These are phyloP conservation scores for Didymella glomerata DNA, from an alignment of 2,329 filamentous ascomycete species.

Conservation along the genomic window DNA sequence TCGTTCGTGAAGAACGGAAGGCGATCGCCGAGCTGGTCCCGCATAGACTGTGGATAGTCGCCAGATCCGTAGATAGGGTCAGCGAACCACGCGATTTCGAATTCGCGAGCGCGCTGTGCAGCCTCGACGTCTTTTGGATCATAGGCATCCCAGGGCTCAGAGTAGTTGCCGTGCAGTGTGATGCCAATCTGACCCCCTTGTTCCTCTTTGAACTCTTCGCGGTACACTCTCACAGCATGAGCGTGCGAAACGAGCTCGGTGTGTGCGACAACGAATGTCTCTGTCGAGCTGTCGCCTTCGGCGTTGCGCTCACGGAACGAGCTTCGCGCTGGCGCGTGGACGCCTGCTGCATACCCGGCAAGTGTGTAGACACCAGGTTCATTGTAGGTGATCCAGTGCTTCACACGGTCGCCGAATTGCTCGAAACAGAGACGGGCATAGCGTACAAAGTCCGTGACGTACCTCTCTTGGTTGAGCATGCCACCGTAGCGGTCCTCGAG, in stretches of 20 bases:
- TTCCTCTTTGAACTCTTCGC: constrained; percentile 49
- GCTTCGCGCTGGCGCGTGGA: constrained; percentile 39
- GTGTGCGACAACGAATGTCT: constrained; percentile 50
- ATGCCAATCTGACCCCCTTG: constrained; percentile 55
- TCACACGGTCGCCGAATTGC: constrained; percentile 52
- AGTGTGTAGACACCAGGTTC: constrained; percentile 46
- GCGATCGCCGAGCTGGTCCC: constrained; percentile 46
- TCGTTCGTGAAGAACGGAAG: constrained; percentile 53
- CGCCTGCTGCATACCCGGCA: constrained; percentile 46
- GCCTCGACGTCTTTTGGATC: constrained; percentile 22
- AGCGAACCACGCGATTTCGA: constrained; percentile 56
- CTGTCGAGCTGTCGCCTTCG: constrained; percentile 27
- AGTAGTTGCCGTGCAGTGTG: constrained; percentile 56
- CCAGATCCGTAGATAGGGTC: constrained; percentile 38
- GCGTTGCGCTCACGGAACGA: constrained; percentile 18
- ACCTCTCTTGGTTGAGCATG: constrained; percentile 33
- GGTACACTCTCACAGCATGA: constrained; percentile 52
- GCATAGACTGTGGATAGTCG: constrained; percentile 54
- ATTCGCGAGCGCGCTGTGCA: constrained; percentile 53
- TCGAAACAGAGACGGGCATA: constrained; percentile 53
- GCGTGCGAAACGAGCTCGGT: constrained; percentile 54
- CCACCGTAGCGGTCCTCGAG: constrained; percentile 31
- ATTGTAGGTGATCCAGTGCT: constrained; percentile 55
- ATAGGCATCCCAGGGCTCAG: constrained; percentile 46
- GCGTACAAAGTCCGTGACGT: constrained; percentile 43